Base-by-base conservation (phyloP, 116 monocot genomes). In the Dioscorea cayenensis region DNA sequence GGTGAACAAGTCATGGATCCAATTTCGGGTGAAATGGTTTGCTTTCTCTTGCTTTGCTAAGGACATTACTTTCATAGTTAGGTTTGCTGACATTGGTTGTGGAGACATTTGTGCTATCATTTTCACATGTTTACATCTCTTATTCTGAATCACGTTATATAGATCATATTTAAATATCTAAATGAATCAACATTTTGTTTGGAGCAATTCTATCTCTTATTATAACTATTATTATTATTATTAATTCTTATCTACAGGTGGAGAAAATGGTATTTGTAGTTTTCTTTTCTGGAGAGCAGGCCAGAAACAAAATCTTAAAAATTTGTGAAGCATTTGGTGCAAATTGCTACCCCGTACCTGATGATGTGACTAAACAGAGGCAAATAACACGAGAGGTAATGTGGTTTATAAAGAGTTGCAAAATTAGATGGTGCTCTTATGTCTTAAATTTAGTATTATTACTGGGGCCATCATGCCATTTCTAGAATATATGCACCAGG, bases 281-380 rank as follows among this genome's bases (percentile, higher is more conserved):
- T 66, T 99, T 89, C 82, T 99, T 94, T 84, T 94, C 94, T 27
- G 99, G 99, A 60, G 91, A 99, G 59, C 99, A 99, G 62, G 99
- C 94, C 18, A 99, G 75, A 75, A 79, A 77, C 28, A 99, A 99
- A 76, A 94, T 99, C 52, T 64, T 91, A 37, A 99, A 87, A 74
- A 99, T 99, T 70, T 99, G 99, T 80, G 84, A 85, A 59, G 91
- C 99, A 63, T 94, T 99, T 89, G 89, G 91, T 37, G 94, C 94
- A 85, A 99, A 89, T 79, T 94, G 90, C 75, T 99, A 99, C 50
- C 91, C 99, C 79, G 99, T 99, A 75, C 94, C 99, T n/a, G 99
- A 99, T 67, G 99, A 99, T 76, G 80, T 71, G 36, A 82, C 50
- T 71, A 99, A 94, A 76, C 91, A 89, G 67, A 90, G 79, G 73